Base-by-base conservation (phyloP, 192 early-diverging fungal species). In the Entrophospora sp. region DNA sequence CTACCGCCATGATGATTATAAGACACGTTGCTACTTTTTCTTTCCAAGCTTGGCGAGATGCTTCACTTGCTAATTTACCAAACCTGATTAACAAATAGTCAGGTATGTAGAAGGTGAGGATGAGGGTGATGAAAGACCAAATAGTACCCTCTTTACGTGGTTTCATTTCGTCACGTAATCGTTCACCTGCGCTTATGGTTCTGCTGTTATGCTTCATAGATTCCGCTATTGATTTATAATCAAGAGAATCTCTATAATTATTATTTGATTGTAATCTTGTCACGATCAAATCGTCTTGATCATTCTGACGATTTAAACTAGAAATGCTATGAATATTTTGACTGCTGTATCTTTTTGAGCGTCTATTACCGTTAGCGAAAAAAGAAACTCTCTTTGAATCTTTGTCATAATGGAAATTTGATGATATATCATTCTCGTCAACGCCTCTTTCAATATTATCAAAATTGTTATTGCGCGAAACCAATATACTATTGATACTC, bases 1-100 rank as follows among this genome's bases (percentile, higher is more conserved):
- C 52, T 31, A 76, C 78, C 42, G 73, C 65, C 9, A 78, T 52
- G 13, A 62, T 9, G 40, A 79, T 74, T 43, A 81, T 67, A 22
- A 75, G 66, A 25, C 72, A 75, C 8, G 81, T 68, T 5, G 82
- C 72, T 18, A 83, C 78, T 60, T 83, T 83, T 62, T 83, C 81
- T 68, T 79, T 62, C 81, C 81, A 83, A 20, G 81, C 81, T 53
- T 83, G 81, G 14, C 61, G 22, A 22, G 35, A 5, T 48, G 16
- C 8, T 20, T 16, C 4, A 34, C 48, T 31, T 22, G 4, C n/a
- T 44, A 63, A 34, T 34, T 40, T 31, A 10, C 61, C 61, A 48
- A 48, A 32, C 24, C 18, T 48, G n/a, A 10, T 18, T 9, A 63
- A 27, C 2, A 44, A 63, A 32, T 30, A 14, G 48, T 63, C 45